Base-by-base conservation (phyloP, 768 basidiomycete genomes). In the Lentinula lateritia region DNA sequence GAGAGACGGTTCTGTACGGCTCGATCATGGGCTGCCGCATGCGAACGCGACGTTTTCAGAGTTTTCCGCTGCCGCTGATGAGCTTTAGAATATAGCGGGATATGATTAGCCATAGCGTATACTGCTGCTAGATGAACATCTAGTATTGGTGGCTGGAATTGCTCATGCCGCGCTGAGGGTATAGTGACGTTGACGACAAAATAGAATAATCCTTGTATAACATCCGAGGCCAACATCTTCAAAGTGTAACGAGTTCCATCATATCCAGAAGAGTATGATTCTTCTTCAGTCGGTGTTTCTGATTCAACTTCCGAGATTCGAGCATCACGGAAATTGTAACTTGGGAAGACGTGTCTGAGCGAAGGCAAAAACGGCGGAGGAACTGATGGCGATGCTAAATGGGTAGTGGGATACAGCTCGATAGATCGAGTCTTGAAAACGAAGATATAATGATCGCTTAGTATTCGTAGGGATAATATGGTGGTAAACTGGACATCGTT, bases 401-500 rank as follows among this genome's bases (percentile, higher is more conserved):
- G 35, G 50, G 69, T 53, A 32, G 76, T 64, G 0, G 76, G 70
- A 62, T 78, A 75, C 2, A 84, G 69, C 61, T 86, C 83, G 23
- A 88, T 65, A 0, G 83, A 78, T 5, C 79, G 80, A 0, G 77
- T 71, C 61, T 79, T 83, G 66, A 86, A 77, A 23, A 81, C 75
- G 28, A 87, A 69, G n/a, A 87, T 65, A 58, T 82, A 80, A 0
- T 75, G 71, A 2, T 80, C 83, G 42, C 82, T 73, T 43, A 86
- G 74, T 10, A 35, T 38, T 16, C 72, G 75, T 16, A 82, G 62
- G 8, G 73, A 76, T 1, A 82, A 69, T 8, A 85, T 72, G 0
- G 73, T 74, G 41, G 74, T 78, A 74, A 75, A 78, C 77, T 78
- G 35, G 12, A 45, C 18, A 8, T 18, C 12, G 28, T 10, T 5